Base-by-base conservation (phyloP, 2,329 filamentous ascomycete species). In the Rhinocladiella similis region DNA sequence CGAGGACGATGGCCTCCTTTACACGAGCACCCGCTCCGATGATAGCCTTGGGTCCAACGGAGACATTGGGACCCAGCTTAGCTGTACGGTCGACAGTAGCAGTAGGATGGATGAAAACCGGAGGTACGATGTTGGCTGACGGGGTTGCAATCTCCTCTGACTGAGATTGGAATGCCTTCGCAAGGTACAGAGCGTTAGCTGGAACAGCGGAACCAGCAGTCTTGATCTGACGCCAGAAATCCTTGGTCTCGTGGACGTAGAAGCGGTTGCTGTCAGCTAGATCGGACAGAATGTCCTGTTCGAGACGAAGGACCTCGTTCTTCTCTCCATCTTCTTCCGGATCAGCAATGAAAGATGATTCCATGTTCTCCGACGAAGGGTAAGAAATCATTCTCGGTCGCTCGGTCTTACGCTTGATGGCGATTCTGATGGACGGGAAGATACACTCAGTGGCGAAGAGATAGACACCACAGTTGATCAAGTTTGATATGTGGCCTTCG, bases 191-290 rank as follows among this genome's bases (percentile, higher is more conserved):
- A 13, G 94, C 94, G 70, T 97, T 97, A 62, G 94, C 94, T 14
- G 94, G 94, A 25, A 99, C 91, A 48, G 94, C 94, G 5, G 93
- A 97, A 58, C 94, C 94, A 58, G 94, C 94, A 1, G 94, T 97
- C 84, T 99, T 99, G 83, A 99, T 97, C 81, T 99, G 94, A 67
- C 94, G 91, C 94, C 94, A 99, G 76, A 99, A 99, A 74, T 97
- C 94, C 79, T 95, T 96, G 64, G 93, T 97, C 80, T 99, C 94
- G 73, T 96, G 89, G 29, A 97, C 94, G 76, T 91, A 97, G 80
- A 99, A 99, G 74, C 94, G 90, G 77, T 96, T 94, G 83, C 85
- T 96, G 76, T 97, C 94, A 60, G 94, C 93, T 69, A 97, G 86
- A 69, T 97, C 93, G 50, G 91, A 89, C 57, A 99, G 83, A 50